These are phyloP conservation scores for Phytophthora pluvialis DNA, from an alignment of 352 stramenopile species.

Conservation along the genomic window DNA sequence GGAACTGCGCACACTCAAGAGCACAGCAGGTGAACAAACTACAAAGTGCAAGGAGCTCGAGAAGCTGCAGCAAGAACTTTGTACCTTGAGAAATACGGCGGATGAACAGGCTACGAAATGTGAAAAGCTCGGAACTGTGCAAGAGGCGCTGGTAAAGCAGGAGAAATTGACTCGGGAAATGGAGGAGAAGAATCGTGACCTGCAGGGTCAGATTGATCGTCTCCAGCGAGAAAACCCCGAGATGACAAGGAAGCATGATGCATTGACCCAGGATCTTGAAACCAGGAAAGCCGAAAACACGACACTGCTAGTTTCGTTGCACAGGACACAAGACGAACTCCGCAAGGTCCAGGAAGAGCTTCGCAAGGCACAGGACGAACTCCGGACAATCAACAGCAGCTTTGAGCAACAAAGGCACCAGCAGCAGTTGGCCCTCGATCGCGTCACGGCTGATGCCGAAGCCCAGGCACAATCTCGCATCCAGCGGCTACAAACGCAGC, in stretches of 20 bases:
- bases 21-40: constrained; percentile 10
- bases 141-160: constrained; percentile 25
- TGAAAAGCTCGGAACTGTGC: constrained; percentile 14
- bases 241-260: constrained; percentile 7
- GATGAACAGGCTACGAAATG: constrained; percentile 22
- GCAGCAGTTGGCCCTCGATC: constrained; percentile 26
- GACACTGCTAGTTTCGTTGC: constrained; percentile 7
- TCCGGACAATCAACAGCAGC: constrained; percentile 27
- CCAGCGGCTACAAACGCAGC: constrained; percentile 34
- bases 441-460: constrained; percentile 24
- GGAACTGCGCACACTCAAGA: constrained; percentile 24
- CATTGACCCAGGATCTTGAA: constrained; percentile 20
- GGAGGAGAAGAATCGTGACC: constrained; percentile 22
- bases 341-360: constrained; percentile 20
- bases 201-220: constrained; percentile 22
- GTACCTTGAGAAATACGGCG: constrained; percentile 13
- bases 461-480: constrained; percentile 28
- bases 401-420: constrained; percentile 35
- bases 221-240: constrained; percentile 12
- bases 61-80: constrained; percentile 31
- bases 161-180: constrained; percentile 22
- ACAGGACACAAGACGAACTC: constrained; percentile 24
- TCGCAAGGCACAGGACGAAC: constrained; percentile 31
- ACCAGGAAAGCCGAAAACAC: constrained; percentile 21
- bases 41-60: constrained; percentile 20